These are phyloP conservation scores for Cyamopsis tetragonoloba DNA, from an alignment of 306 rosid genomes.

Conservation along the genomic window DNA sequence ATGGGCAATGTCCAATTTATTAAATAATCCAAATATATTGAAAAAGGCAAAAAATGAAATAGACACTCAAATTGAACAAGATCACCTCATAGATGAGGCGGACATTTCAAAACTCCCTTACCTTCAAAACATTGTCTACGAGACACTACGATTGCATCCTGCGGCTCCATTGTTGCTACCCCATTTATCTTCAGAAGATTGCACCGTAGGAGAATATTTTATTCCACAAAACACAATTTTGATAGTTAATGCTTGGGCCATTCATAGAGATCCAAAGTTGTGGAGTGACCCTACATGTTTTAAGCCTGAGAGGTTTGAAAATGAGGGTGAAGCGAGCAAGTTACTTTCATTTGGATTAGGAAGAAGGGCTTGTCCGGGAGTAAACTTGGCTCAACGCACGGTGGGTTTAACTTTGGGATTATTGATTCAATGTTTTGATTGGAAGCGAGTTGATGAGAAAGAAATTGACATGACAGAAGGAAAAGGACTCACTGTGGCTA, in stretches of 20 bases:
- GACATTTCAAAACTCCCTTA: not conserved
- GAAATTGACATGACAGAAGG: conserved; percentile 3
- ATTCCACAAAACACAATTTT: not conserved
- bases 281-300: not conserved
- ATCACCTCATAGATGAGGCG: not conserved
- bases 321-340: not conserved
- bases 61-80: not conserved
- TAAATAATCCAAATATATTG: not conserved
- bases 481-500: not conserved
- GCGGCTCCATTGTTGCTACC: not conserved
- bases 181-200: conserved; percentile 5
- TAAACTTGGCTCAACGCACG: not conserved
- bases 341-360: not conserved
- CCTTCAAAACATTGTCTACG: not conserved
- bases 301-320: conserved; percentile 7
- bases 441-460: not conserved
- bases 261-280: conserved; percentile 6
- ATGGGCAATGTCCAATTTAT: conserved; percentile 2
- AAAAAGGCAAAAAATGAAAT: not conserved
- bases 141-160: not conserved
- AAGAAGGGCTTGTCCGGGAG: conserved; percentile 1
- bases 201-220: not conserved
- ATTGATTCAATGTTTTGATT: not conserved
- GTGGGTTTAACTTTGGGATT: not conserved
- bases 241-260: conserved; percentile 5